phyloP scores from a whole-genome alignment of 1,284 basidiomycete species.

The Heimioporus retisporus region DNA sequence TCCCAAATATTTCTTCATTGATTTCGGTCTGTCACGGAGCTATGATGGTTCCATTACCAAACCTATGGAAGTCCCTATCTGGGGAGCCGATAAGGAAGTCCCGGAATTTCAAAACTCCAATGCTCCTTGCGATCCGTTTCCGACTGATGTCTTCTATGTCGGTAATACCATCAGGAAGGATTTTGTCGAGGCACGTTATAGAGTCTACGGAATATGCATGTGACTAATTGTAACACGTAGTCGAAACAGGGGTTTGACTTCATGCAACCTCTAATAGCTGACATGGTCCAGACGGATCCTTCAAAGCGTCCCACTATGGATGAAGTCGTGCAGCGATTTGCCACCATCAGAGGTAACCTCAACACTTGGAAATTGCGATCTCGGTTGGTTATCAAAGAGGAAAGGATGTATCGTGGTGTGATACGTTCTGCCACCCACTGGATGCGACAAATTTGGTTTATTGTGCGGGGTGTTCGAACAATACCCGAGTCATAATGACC shows the following conservation, averaged over 20 bases:
- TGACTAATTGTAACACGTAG: constrained; percentile 7
- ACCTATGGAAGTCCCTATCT: constrained; percentile 29
- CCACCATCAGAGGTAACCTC: constrained; percentile 2
- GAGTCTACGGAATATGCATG: not conserved
- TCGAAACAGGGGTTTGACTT: constrained; percentile 26
- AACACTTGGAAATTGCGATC: constrained; percentile 28
- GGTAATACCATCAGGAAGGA: constrained; percentile 44
- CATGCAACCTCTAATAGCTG: constrained; percentile 22
- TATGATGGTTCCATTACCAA: constrained; percentile 31
- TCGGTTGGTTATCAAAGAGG: constrained; percentile 19
- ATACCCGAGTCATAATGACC: no score
- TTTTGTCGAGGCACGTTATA: constrained; percentile 37
- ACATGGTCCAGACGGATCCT: constrained; percentile 31
- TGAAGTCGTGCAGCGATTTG: constrained; percentile 26
- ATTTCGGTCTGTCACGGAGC: constrained; percentile 49
- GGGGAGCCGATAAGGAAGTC: constrained; percentile 36
- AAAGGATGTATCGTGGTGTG: constrained; percentile 1
- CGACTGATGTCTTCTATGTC: constrained; percentile 49
- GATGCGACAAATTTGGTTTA: constrained; percentile 20
- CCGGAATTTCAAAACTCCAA: constrained; percentile 32
- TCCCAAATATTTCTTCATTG: constrained; percentile 49
- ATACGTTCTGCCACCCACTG: constrained; percentile 22
- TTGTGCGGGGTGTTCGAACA: constrained; percentile 15
- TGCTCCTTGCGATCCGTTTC: constrained; percentile 43
- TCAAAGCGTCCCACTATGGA: constrained; percentile 32